These are phyloP conservation scores for Corylus americana DNA, from an alignment of 306 rosid genomes.

Conservation along the genomic window DNA sequence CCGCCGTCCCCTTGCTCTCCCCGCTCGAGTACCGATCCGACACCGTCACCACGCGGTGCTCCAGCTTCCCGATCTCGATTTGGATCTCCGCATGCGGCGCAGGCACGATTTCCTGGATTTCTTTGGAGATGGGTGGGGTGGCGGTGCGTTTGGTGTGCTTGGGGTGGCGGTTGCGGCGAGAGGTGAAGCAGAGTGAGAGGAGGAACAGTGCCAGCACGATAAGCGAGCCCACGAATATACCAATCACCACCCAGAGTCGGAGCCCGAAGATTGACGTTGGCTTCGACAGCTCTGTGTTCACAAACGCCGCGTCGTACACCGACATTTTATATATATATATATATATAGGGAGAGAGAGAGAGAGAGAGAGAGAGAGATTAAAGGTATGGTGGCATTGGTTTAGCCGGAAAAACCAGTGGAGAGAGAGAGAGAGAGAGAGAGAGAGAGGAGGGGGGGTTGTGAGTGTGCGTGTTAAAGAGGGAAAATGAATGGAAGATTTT, in stretches of 20 bases:
- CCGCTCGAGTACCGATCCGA: slow-evolving; percentile 83
- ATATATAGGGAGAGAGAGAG: not conserved
- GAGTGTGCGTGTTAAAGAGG: slow-evolving; percentile 5
- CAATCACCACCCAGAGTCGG: slow-evolving; percentile 89
- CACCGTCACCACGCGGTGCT: slow-evolving; percentile 64
- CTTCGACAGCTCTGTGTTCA: slow-evolving; percentile 73
- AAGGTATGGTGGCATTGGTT: slow-evolving; percentile 24
- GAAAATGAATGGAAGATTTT: not conserved
- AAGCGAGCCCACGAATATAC: slow-evolving; percentile 78
- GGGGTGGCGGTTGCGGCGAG: slow-evolving; percentile 59
- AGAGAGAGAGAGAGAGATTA: slow-evolving; percentile 10
- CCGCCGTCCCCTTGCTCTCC: slow-evolving; percentile 64
- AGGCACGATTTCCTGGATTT: slow-evolving; percentile 71
- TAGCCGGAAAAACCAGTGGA: slow-evolving; percentile 11
- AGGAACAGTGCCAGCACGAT: slow-evolving; percentile 79
- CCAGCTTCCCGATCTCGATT: slow-evolving; percentile 67
- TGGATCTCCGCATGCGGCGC: slow-evolving; percentile 51
- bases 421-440: slow-evolving; percentile 10
- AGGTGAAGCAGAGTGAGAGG: slow-evolving; percentile 87
- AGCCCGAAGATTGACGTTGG: slow-evolving; percentile 89
- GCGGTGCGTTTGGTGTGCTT: not conserved
- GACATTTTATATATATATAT: slow-evolving; percentile 42
- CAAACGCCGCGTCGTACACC: slow-evolving; percentile 76
- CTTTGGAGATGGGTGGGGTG: slow-evolving; percentile 67
- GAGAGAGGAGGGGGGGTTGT: slow-evolving; percentile 15